A percentile compares a stretch with the other conserved stretches of the same genome.
These are phyloP conservation scores for Closterium sp. DNA, from an alignment of 139 green algal species.

Conservation along the genomic window DNA sequence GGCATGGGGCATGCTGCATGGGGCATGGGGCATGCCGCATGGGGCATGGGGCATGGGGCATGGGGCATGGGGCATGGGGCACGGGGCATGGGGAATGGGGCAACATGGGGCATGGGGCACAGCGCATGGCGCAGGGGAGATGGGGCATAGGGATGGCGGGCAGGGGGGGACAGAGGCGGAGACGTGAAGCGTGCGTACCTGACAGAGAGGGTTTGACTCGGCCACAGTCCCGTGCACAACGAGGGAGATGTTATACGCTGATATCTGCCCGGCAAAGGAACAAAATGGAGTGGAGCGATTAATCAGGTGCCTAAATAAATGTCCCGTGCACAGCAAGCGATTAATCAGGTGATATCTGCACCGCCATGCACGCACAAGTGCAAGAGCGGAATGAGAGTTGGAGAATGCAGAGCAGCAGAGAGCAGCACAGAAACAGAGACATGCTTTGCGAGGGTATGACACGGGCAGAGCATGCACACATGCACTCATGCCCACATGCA, in stretches of 20 bases:
- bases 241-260: constrained; percentile 92
- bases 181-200: not conserved
- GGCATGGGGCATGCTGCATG: no score
- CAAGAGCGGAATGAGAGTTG: no score
- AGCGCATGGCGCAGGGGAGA: not conserved
- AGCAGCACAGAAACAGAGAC: no score
- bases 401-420: no score
- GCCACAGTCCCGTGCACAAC: constrained; percentile 85
- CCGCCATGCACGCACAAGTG: no score
- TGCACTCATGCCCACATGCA: not conserved
- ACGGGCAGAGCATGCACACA: not conserved
- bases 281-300: no score
- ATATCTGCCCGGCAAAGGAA: constrained; percentile 82
- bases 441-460: no score
- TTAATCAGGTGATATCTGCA: no score
- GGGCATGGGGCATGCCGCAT: no score
- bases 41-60: not conserved
- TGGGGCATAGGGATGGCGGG: not conserved
- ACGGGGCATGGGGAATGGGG: not conserved
- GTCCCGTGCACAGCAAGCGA: no score
- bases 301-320: no score
- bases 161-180: not conserved
- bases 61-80: not conserved
- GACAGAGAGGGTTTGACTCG: constrained; percentile 31
- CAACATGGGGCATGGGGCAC: not conserved